Evolutionary conservation across 495 filamentous ascomycete genomes (phyloP).

Genomic region (Neurospora tetraspora): DNA sequence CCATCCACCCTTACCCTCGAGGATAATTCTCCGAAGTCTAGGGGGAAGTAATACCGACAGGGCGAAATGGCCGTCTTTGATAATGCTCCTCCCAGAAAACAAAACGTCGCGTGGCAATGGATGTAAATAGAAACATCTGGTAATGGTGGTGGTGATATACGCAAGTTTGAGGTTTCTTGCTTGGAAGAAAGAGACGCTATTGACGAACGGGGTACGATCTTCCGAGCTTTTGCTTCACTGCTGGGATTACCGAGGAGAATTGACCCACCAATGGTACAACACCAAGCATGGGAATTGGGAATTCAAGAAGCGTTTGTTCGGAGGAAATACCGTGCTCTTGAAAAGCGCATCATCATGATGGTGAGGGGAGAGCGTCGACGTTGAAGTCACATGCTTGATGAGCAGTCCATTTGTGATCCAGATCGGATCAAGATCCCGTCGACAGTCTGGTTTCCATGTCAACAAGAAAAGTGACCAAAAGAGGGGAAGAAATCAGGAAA

Average conservation of each 20-base stretch:
- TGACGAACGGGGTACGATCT: background rate
- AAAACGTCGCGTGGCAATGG: background rate
- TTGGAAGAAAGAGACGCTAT: background rate
- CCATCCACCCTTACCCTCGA: background rate
- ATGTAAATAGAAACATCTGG: background rate
- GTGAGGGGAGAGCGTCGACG: background rate
- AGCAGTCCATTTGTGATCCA: background rate
- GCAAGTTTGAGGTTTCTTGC: background rate
- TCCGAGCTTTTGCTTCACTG: background rate
- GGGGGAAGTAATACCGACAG: background rate
- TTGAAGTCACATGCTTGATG: background rate
- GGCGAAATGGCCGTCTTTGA: background rate
- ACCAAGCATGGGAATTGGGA: background rate
- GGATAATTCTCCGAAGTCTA: background rate
- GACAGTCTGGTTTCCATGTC: background rate
- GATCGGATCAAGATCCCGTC: background rate
- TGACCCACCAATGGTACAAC: background rate
- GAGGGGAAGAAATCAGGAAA: background rate
- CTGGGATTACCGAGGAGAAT: background rate
- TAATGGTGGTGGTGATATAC: background rate
- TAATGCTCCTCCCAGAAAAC: background rate
- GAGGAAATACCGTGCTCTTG: background rate
- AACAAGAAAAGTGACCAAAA: background rate
- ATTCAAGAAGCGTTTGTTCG: background rate
- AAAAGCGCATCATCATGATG: background rate